Base-by-base conservation (phyloP, 345 rosid genomes). In the Lumnitzera littorea region DNA sequence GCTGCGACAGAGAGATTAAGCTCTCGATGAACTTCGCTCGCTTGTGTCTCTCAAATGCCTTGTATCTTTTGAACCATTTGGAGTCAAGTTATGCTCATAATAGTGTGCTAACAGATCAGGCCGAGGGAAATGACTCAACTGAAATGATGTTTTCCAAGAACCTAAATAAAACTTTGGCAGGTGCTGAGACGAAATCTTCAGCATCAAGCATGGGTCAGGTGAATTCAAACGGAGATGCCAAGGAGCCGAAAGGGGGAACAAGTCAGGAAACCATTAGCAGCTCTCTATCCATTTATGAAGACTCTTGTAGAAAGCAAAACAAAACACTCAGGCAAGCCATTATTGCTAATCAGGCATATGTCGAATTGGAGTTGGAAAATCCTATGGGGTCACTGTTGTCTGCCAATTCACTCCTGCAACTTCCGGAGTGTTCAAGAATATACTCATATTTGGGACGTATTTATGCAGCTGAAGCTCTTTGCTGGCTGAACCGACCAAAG, bases 381-480 rank as follows among this genome's bases (percentile, higher is more conserved):
- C 96, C 97, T 25, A 51, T 78, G 57, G 84, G 75, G 74, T 96
- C 94, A 51, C 82, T 95, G 62, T 72, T 84, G 15, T 64, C 76
- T 15, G 84, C 96, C n/a, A 79, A 56, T 59, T 83, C 89, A 66
- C 89, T 95, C 49, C 73, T 95, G 71, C 86, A 85, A 65, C 74
- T 82, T 65, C 73, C 84, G 11, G 82, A 71, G 56, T 86, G 91
- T 75, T 86, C 92, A 1, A 88, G 75, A 73, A 78, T 90, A 56
- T 91, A 82, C 62, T 46, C 73, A 50, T 95, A 83, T 81, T 74
- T 95, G 48, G 91, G 88, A 58, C 99, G 76, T 64, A 59, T 83
- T 11, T 95, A 95, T 73, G 94, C 85, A 58, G 97, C 97, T 3
- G 99, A 95, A 83, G 95, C 99, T 15, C 96, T 95, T 31, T 95